Conservation (phyloP, 2,329 filamentous ascomycete species). For the Calonectria crousiana region DNA sequence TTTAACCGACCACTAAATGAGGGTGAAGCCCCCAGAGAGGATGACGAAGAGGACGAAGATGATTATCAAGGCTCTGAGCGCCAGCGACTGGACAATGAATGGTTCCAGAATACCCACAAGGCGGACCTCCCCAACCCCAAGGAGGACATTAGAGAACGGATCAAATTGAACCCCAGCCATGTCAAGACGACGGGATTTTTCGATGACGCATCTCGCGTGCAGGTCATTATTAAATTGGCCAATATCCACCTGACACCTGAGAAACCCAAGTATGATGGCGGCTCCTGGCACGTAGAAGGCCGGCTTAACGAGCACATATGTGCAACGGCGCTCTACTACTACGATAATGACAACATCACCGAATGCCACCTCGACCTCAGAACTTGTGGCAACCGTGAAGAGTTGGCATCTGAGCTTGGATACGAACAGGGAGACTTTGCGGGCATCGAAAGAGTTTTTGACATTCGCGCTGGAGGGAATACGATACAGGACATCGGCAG, state of each 20-base stretch:
- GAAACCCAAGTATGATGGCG: constrained; percentile 65
- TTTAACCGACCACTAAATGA: constrained; percentile 40
- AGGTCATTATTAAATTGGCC: constrained; percentile 74
- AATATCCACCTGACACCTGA: constrained; percentile 72
- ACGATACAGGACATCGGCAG: constrained; percentile 56
- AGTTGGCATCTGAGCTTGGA: constrained; percentile 8
- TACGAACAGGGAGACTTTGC: constrained; percentile 49
- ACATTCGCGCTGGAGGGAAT: constrained; percentile 36
- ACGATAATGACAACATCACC: constrained; percentile 71
- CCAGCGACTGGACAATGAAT: constrained; percentile 39
- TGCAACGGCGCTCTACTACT: constrained; percentile 73
- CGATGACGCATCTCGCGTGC: constrained; percentile 54
- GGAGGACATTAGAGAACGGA: background rate
- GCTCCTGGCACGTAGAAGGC: constrained; percentile 68
- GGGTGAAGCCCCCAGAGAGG: constrained; percentile 37
- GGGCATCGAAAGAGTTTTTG: constrained; percentile 50
- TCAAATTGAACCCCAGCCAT: constrained; percentile 33
- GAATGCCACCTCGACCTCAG: constrained; percentile 64
- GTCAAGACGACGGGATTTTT: constrained; percentile 48
- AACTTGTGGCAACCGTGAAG: constrained; percentile 51
- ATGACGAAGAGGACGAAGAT: constrained; percentile 13
- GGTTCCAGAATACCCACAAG: constrained; percentile 46
- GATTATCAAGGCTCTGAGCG: constrained; percentile 38
- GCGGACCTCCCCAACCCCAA: constrained; percentile 31
- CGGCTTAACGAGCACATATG: constrained; percentile 72